Base-by-base conservation (phyloP, 805 yeast genomes). In the Metschnikowia santaceciliae region DNA sequence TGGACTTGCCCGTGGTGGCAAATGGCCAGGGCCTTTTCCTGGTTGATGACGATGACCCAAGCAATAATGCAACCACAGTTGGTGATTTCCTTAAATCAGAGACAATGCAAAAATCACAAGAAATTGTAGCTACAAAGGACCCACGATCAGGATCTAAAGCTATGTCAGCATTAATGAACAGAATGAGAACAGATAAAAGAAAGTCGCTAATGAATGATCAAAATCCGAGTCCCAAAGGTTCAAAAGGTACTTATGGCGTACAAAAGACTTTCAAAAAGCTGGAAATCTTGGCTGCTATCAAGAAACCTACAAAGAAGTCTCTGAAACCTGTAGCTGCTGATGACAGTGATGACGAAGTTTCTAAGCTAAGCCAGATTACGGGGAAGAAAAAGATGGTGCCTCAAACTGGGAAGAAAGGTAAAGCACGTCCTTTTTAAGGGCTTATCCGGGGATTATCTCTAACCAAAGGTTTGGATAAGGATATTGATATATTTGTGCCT, bases 91-190 rank as follows among this genome's bases (percentile, higher is more conserved):
- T 70, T 20, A 52, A 43, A 23, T 41, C 53, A 43, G 52, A 58
- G 23, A 40, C 45, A 19, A 36, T 48, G 19, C 50, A 47, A 7
- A 35, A 34, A 20, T 47, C 52, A 30, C 47, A 30, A 34, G 39
- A n/a, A 38, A 17, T 41, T 22, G 39, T 42, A 26, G 41, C 49
- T 14, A 23, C 50, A 4, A 52, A 50, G 14, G 56, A 56, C 22
- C 42, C 53, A 7, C 32, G 52, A n/a, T 44, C 54, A 11, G 58
- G 60, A 26, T 68, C 72, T 6, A 63, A 61, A 50, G 69, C 78
- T 2, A 70, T 74, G 72, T 50, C 60, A 14, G 71, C 75, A 6
- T 64, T 74, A 47, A 60, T 71, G 66, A 71, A 72, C 53, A 68
- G 61, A 47, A 61, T 71, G 64, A 61, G 75, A 40, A 60, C 64